Conservation (phyloP, 345 rosid species). For the Rhodamnia rubescens region DNA sequence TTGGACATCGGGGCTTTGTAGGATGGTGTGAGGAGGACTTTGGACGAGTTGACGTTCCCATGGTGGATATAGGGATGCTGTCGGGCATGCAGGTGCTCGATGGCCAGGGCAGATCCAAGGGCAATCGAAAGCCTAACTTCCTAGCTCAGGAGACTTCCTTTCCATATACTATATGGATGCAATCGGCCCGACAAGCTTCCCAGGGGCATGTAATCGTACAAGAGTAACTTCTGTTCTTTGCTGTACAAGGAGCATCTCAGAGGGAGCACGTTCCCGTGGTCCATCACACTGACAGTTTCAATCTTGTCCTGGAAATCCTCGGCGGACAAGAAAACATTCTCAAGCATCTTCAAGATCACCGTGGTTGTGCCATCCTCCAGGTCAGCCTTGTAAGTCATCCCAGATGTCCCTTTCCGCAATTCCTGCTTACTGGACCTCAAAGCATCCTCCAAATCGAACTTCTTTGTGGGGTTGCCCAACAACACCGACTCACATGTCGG, state of each 20-base stretch:
- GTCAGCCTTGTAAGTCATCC: not conserved
- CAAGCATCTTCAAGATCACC: not conserved
- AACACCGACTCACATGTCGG: not conserved
- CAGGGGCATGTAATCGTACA: not conserved
- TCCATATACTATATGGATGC: conserved; percentile 17
- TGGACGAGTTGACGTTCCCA: too few species aligned
- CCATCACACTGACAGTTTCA: not conserved
- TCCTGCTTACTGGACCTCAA: not conserved
- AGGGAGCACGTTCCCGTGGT: not conserved
- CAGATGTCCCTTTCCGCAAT: not conserved
- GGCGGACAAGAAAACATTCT: not conserved
- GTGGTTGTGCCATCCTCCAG: not conserved
- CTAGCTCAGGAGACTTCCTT: conserved; percentile 72
- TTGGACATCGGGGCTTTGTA: too few species aligned
- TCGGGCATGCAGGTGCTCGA: conserved; percentile 58
- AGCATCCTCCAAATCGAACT: not conserved
- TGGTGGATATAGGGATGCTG: too few species aligned
- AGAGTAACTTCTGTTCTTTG: not conserved
- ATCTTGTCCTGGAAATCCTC: not conserved
- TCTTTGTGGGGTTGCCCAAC: not conserved
- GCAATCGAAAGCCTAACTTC: conserved; percentile 58
- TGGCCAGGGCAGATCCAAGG: conserved; percentile 57
- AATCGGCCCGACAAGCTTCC: not conserved
- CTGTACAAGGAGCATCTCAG: not conserved
- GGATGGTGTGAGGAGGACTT: too few species aligned